Conservation (phyloP, 208 protist species). For the Trypanosoma brucei region DNA sequence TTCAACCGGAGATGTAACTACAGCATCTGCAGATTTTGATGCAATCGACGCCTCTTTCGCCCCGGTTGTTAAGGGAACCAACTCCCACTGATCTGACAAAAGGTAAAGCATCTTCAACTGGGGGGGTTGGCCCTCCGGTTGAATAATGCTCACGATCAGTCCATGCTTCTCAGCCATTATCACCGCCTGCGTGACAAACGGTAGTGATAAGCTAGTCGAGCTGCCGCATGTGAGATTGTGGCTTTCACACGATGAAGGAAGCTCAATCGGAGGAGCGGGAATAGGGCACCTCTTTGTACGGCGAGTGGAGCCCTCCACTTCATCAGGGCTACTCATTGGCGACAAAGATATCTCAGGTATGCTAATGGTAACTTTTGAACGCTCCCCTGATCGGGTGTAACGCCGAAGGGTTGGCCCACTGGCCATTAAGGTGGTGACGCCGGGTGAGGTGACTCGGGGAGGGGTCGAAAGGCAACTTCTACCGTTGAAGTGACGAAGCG, state of each 20-base stretch:
- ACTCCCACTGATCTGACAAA: constrained; percentile 33
- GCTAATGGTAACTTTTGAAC: background rate
- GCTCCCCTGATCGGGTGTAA: too few relatives aligned
- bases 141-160: background rate
- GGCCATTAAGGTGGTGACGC: too few relatives aligned
- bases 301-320: background rate
- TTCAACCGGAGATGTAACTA: background rate
- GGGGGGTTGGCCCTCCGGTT: background rate
- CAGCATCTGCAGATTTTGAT: too few relatives aligned
- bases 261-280: background rate
- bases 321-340: background rate
- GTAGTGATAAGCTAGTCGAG: background rate
- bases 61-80: constrained; percentile 40
- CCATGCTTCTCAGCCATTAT: background rate
- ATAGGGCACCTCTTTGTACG: background rate
- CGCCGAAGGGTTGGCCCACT: too few relatives aligned
- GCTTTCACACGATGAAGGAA: background rate
- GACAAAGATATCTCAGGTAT: background rate
- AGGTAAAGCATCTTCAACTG: constrained; percentile 33
- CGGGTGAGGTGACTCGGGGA: too few relatives aligned
- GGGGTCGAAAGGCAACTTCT: too few relatives aligned
- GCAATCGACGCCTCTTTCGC: background rate
- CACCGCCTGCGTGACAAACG: background rate
- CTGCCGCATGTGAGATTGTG: background rate
- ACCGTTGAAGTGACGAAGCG: too few relatives aligned